Evolutionary conservation across 306 rosid genomes (phyloP), one percentile per base, ranked within the genome.

Genomic region (Adenanthera pavonina): DNA sequence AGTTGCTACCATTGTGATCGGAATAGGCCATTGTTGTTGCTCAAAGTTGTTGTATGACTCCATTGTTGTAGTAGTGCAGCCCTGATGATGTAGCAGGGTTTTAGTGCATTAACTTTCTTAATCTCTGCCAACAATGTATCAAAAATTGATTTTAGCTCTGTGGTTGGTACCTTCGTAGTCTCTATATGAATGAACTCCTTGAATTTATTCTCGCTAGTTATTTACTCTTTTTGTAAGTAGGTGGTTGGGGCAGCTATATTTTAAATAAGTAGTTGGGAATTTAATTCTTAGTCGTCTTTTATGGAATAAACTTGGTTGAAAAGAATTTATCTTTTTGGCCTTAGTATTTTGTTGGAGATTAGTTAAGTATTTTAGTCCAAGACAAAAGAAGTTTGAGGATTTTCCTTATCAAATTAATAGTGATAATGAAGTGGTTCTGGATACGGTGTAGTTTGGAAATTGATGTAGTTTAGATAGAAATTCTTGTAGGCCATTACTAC

Each of bases 11-110:
- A 77, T 47, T 76, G 62, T 82, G 60, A 70, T 69, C 84, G 78
- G 87, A 82, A 52, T 82, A 82, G 89, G 87, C 81, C 72, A 85
- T 84, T 84, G 79, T 79, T 83, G 74, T 83, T 81, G 74, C 74
- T 81, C 76, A 80, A 46, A 43, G 84, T 60, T 83, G 48, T 44
- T 77, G 83, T 74, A 82, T 79, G 77, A 84, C 85, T 77, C 52
- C 59, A 80, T 84, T 82, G 87, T 86, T 70, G 79, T 67, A 11
- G 34, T 64, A 82, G 79, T 79, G 79, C 36, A 75, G 56, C 61
- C 83, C 61, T 54, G 64, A 57, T 87, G 85, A 75, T 87, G 83
- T 81, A 74, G 75, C 70, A 87, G 84, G 84, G 44, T 81, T 72
- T 81, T 67, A 84, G 83, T 78, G 74, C 79, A 84, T 86, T 81